phyloP scores from a whole-genome alignment of 345 rosid species.

The Euphorbia lathyris region DNA sequence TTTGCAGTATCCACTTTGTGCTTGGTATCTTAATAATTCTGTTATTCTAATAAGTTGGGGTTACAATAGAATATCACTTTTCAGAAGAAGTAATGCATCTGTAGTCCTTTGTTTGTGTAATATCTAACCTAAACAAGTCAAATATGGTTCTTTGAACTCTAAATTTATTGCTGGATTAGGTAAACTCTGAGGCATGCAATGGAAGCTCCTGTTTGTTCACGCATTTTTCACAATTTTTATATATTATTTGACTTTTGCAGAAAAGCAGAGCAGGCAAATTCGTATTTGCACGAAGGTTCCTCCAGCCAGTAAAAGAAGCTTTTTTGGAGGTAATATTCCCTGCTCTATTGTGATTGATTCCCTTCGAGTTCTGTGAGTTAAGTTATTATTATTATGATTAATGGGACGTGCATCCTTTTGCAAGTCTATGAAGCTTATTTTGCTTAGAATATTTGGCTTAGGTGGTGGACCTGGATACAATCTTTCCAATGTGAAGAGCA shows the following conservation, averaged over 20 bases:
- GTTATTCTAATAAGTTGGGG: background rate
- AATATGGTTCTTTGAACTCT: background rate
- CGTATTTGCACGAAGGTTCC: conserved; percentile 79
- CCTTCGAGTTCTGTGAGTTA: background rate
- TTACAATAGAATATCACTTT: background rate
- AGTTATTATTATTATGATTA: background rate
- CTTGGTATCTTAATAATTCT: background rate
- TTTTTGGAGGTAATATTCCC: conserved; percentile 42
- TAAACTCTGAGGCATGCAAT: background rate
- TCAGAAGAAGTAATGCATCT: background rate
- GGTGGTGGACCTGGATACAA: conserved; percentile 58
- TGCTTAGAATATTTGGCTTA: conserved; percentile 21
- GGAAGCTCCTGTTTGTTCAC: conserved; percentile 9
- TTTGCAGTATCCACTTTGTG: background rate
- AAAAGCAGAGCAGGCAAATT: conserved; percentile 75
- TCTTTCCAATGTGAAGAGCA: conserved; percentile 62
- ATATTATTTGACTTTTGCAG: conserved; percentile 34
- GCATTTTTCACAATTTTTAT: conserved; percentile 18
- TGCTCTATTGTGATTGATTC: background rate
- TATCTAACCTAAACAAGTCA: background rate
- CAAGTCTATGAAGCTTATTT: background rate
- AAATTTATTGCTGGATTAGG: background rate
- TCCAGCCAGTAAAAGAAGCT: conserved; percentile 63
- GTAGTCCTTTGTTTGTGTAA: background rate
- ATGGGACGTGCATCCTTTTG: background rate